Evolutionary conservation across 1,139 yeast genomes (phyloP).

Genomic region (Komagataea norvegica): DNA sequence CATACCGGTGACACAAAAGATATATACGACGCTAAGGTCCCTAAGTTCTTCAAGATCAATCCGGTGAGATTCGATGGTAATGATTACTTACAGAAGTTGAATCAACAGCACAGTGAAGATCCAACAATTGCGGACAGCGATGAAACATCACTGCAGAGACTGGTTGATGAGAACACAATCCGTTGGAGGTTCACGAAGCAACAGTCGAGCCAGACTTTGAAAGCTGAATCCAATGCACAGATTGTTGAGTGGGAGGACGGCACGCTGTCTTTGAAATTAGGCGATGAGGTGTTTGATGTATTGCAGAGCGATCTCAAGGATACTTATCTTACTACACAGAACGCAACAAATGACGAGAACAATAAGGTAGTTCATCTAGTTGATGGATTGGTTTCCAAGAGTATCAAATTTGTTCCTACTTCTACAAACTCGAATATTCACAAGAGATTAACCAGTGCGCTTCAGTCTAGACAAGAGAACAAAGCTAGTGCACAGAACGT

Average conservation of each 20-base stretch:
- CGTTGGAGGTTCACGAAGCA: conserved; percentile 87
- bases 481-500: conserved; percentile 61
- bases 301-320: conserved; percentile 63
- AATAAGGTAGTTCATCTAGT: conserved; percentile 18
- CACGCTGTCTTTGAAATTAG: conserved; percentile 74
- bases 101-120: conserved; percentile 7
- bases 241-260: conserved; percentile 96
- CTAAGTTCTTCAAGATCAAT: conserved; percentile 76
- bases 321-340: conserved; percentile 55
- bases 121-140: conserved; percentile 44
- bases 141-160: conserved; percentile 45
- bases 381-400: conserved; percentile 42
- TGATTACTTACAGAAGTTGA: conserved; percentile 34
- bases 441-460: conserved; percentile 70
- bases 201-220: conserved; percentile 51
- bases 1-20: conserved; percentile 35
- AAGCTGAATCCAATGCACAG: conserved; percentile 84
- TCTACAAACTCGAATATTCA: conserved; percentile 83
- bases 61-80: conserved; percentile 84
- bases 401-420: conserved; percentile 78
- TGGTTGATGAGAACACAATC: conserved; percentile 74
- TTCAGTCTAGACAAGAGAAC: conserved; percentile 57
- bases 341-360: neutral
- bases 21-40: conserved; percentile 62
- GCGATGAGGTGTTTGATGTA: conserved; percentile 83